Percentiles rank a stretch among this genome's conserved stretches.
These are phyloP conservation scores for Globisporangium okanoganense DNA, from an alignment of 352 stramenopile species.

Conservation along the genomic window DNA sequence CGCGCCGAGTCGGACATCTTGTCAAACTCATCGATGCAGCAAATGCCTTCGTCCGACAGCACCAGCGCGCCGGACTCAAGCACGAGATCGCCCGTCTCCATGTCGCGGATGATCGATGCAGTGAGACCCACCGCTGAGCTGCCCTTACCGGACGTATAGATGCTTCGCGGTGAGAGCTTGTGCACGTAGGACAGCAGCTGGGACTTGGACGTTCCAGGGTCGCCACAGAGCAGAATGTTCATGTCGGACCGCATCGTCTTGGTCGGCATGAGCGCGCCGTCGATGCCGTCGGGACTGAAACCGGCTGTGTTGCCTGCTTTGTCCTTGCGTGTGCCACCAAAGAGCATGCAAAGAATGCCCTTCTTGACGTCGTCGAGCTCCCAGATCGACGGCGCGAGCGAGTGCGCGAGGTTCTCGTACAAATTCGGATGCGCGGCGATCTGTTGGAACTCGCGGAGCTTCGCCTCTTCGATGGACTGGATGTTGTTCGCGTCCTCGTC, in stretches of 20 bases:
- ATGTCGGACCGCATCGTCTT: conserved; percentile 94
- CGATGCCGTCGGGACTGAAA: conserved; percentile 26
- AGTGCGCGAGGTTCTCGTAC: conserved; percentile 81
- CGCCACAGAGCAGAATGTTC: conserved; percentile 98
- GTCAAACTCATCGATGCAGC: conserved; percentile 99
- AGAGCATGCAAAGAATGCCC: conserved; percentile 98
- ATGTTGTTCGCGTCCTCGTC: conserved; percentile 32
- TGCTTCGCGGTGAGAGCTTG: conserved; percentile 94
- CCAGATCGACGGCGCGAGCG: conserved; percentile 83
- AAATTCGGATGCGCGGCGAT: conserved; percentile 78
- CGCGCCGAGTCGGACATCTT: conserved; percentile 98
- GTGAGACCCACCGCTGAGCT: conserved; percentile 98
- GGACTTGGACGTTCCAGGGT: conserved; percentile 97
- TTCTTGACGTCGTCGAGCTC: conserved; percentile 99
- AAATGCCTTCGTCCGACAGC: conserved; percentile 97
- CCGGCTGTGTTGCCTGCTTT: conserved; percentile 25
- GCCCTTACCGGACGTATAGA: conserved; percentile 99
- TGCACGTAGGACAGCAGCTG: conserved; percentile 98
- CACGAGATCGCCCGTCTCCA: conserved; percentile 97
- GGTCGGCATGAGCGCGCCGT: conserved; percentile 36
- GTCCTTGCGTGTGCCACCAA: conserved; percentile 93
- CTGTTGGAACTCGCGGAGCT: conserved; percentile 62
- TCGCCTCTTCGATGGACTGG: conserved; percentile 49
- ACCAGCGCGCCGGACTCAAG: conserved; percentile 97
- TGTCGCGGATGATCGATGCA: conserved; percentile 94